Evolutionary conservation across 345 rosid genomes (phyloP).

Genomic region (Camelina neglecta): DNA sequence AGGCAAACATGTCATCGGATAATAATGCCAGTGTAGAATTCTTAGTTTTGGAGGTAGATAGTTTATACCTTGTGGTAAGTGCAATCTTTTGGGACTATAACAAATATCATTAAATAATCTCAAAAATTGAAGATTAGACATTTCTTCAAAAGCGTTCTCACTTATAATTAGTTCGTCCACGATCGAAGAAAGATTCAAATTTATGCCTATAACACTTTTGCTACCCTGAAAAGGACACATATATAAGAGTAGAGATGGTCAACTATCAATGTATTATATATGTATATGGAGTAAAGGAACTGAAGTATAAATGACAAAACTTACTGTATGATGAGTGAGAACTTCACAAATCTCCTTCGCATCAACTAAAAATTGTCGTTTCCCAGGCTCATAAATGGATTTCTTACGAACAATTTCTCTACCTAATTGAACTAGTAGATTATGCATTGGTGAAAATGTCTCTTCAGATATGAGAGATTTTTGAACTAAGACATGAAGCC

Average conservation of each 20-base stretch:
- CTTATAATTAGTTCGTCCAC: neutral
- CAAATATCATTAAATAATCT: neutral
- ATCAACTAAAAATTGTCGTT: neutral
- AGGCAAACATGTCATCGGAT: neutral
- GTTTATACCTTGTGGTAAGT: neutral
- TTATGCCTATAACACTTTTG: neutral
- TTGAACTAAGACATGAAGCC: neutral
- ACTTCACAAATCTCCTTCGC: neutral
- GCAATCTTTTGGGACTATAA: neutral
- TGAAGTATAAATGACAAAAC: too few relatives aligned
- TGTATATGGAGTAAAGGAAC: too few relatives aligned
- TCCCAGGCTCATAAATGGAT: neutral
- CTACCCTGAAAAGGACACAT: neutral
- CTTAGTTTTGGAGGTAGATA: neutral
- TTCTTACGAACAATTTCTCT: conserved; percentile 6
- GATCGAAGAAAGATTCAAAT: neutral
- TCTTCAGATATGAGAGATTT: neutral
- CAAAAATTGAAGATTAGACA: neutral
- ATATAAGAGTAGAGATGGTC: neutral
- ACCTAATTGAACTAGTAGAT: neutral
- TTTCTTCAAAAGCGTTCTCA: neutral
- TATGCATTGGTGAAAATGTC: neutral
- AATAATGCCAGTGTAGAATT: neutral
- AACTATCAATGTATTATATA: too few relatives aligned
- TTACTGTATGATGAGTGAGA: neutral